Evolutionary conservation across 2,329 filamentous ascomycete species (phyloP), one percentile per base, ranked within the genome.

Genomic region (Aspergillus phoenicis): DNA sequence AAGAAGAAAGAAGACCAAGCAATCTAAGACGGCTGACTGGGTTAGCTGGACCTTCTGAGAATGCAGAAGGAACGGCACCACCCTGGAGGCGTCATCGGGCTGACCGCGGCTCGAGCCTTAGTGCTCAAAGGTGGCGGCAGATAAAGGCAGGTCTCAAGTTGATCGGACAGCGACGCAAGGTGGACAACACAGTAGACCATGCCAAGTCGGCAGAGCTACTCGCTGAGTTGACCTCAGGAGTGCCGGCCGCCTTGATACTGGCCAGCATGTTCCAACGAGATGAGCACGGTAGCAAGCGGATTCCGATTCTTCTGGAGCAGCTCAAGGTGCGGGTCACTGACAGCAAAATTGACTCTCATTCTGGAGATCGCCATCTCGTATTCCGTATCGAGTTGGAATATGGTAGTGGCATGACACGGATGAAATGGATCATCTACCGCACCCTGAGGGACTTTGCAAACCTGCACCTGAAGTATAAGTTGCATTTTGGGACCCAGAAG

Each of bases 221-320:
- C 86, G 95, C 95, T 1, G 95, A 99, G 77, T 82, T 99, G 39
- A 86, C 95, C 52, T 96, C 95, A 47, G 95, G 93, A 57, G 92
- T 93, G 1, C 95, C 95, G 3, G 95, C 95, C 24, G 95, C 94
- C 20, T 82, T 99, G 61, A 96, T 99, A 77, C 81, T 99, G 56
- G 95, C 95, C 7, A 97, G 93, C 72, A 97, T 98, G 91, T 95
- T 98, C 69, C 95, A 98, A 78, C 86, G 95, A 60, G 95, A 99
- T 69, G 95, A 99, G 77, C 91, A 97, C 70, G 93, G 94, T 52
- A 95, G 96, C 77, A 95, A 91, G 78, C 88, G 93, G 61, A 97
- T 99, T 60, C 95, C 95, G 0, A 93, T 99, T 57, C 85, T 99
- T 3, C 84, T 99, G 6, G 95, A 99, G 76, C 95, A 99, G 79